phyloP scores from a whole-genome alignment of 2,329 filamentous ascomycete genomes.

The Paraphoma chrysanthemicola region DNA sequence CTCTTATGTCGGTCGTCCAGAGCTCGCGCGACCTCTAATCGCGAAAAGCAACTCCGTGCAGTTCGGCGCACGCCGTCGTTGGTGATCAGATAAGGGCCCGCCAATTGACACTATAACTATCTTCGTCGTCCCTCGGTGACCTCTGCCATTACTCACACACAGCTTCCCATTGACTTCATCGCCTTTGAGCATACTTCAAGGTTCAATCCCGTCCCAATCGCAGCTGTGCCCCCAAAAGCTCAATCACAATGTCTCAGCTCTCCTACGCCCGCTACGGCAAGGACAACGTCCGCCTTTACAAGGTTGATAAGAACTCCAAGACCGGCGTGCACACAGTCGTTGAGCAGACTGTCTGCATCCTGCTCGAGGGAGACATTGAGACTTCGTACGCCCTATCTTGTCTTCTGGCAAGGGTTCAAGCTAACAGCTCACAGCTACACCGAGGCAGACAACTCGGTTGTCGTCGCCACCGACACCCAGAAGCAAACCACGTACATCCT shows the following conservation, averaged over 20 bases:
- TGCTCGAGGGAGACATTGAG: slow-evolving; percentile 92
- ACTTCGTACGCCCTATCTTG: slow-evolving; percentile 65
- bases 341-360: slow-evolving; percentile 92
- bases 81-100: slow-evolving; percentile 39
- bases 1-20: slow-evolving; percentile 24
- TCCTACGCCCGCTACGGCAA: slow-evolving; percentile 79
- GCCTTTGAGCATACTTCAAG: slow-evolving; percentile 1
- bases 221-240: neutral
- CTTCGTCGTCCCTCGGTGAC: slow-evolving; percentile 20
- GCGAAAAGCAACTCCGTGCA: slow-evolving; percentile 32
- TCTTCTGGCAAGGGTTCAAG: neutral
- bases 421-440: slow-evolving; percentile 73
- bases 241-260: slow-evolving; percentile 54
- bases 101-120: slow-evolving; percentile 37
- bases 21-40: slow-evolving; percentile 32
- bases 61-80: slow-evolving; percentile 42
- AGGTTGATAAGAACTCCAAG: slow-evolving; percentile 81
- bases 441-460: slow-evolving; percentile 87
- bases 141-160: slow-evolving; percentile 16
- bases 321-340: slow-evolving; percentile 83
- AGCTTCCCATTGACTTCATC: slow-evolving; percentile 8
- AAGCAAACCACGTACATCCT: slow-evolving; percentile 93
- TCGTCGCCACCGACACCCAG: slow-evolving; percentile 96
- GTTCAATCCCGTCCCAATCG: neutral
- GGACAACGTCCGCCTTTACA: slow-evolving; percentile 98